Evolutionary conservation across 371 early-diverging fungal species (phyloP).

Genomic region (Amoeboradix gromovi): DNA sequence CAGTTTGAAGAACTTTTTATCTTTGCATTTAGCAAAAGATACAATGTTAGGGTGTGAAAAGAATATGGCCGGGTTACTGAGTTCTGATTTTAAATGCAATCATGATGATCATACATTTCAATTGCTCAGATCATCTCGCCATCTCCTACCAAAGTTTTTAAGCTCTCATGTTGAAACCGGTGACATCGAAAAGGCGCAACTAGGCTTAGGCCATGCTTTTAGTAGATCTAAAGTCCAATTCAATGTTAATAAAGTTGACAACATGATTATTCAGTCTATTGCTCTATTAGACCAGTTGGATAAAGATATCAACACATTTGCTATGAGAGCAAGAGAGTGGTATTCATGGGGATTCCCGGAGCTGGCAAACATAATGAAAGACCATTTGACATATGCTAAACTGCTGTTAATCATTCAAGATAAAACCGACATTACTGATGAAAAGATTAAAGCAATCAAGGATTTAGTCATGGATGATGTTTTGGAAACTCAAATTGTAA

Average conservation of each 20-base stretch:
- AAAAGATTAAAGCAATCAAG: constrained; percentile 34
- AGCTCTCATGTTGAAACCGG: constrained; percentile 48
- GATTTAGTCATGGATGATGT: constrained; percentile 18
- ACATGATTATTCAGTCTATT: constrained; percentile 76
- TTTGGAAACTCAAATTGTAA: constrained; percentile 47
- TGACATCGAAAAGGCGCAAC: constrained; percentile 67
- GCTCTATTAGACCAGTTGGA: constrained; percentile 65
- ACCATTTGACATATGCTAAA: constrained; percentile 64
- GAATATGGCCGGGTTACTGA: constrained; percentile 64
- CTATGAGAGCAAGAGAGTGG: constrained; percentile 81
- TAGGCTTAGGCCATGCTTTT: constrained; percentile 89
- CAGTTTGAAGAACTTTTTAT: constrained; percentile 1
- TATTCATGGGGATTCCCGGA: constrained; percentile 98
- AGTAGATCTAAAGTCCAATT: constrained; percentile 34
- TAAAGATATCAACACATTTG: constrained; percentile 74
- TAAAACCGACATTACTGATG: constrained; percentile 53
- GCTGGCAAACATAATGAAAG: constrained; percentile 68
- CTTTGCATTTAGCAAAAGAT: constrained; percentile 21
- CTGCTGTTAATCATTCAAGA: constrained; percentile 59
- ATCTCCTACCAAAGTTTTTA: constrained; percentile 62
- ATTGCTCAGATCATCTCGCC: constrained; percentile 63
- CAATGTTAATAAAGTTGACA: constrained; percentile 63
- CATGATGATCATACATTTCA: constrained; percentile 33
- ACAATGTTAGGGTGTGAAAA: constrained; percentile 74
- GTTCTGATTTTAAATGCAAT: constrained; percentile 8